phyloP scores from a whole-genome alignment of 768 basidiomycete genomes.

The Daedalea quercina region DNA sequence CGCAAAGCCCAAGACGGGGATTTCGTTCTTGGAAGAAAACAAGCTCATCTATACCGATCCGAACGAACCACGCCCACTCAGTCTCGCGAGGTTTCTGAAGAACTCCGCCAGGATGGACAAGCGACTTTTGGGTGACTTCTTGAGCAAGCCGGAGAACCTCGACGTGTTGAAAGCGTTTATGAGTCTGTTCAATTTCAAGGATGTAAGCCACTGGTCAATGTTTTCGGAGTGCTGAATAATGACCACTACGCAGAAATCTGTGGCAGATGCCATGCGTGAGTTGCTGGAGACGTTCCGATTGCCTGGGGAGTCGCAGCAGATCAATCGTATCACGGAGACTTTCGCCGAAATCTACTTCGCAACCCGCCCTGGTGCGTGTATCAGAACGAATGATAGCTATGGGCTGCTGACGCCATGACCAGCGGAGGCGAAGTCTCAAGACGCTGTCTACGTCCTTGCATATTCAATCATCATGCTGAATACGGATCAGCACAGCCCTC shows the following conservation, averaged over 20 bases:
- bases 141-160: conserved; percentile 82
- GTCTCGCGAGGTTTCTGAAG: conserved; percentile 84
- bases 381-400: not conserved
- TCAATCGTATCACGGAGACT: conserved; percentile 86
- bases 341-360: conserved; percentile 92
- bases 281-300: conserved; percentile 89
- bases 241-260: conserved; percentile 61
- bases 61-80: conserved; percentile 46
- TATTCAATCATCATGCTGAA: conserved; percentile 98
- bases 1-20: conserved; percentile 82
- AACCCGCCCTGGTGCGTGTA: conserved; percentile 58
- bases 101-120: conserved; percentile 84
- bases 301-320: conserved; percentile 94
- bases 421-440: conserved; percentile 84
- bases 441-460: conserved; percentile 89
- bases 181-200: conserved; percentile 80
- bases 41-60: conserved; percentile 72
- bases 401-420: not conserved
- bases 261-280: conserved; percentile 95
- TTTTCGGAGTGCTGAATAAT: not conserved
- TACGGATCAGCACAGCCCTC: conserved; percentile 94
- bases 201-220: conserved; percentile 42
- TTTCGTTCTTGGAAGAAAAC: conserved; percentile 90
- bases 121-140: conserved; percentile 86
- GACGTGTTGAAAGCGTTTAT: conserved; percentile 86